Base-by-base conservation (phyloP, 345 rosid species). In the Mercurialis annua region DNA sequence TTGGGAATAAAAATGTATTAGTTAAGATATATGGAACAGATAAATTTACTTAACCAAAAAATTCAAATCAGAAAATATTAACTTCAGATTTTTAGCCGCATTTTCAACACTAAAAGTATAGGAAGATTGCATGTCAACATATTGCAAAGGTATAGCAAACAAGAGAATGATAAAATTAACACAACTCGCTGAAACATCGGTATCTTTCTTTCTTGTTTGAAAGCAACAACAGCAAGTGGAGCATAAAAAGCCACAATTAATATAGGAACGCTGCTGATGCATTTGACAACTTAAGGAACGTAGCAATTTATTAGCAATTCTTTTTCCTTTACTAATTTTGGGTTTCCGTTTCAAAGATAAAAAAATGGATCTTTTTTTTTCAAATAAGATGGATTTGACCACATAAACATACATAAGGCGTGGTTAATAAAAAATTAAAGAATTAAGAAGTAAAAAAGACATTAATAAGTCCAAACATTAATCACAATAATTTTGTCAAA, bases 51-150 rank as follows among this genome's bases (percentile, higher is more conserved):
- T 59, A 30, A 38, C 34, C 34, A 67, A 59, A 11, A 26, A 66
- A 34, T 55, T n/a, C 27, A 26, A 42, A 62, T 26, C 23, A 24
- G 51, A 36, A 63, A 68, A 57, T 65, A 43, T 52, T 42, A 10
- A 50, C 54, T 65, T 30, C 20, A 16, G 16, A 54, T 12, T 65
- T 20, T 21, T 44, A 29, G 64, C 47, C 57, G 64, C 18, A 24
- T 29, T 12, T 44, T 57, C 48, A 56, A 57, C 42, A 36, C 20
- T 27, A 44, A 54, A 57, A 55, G 3, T 8, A 18, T 30, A 42
- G 18, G 23, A 43, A 8, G 1, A 18, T 15, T 34, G 40, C 40
- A 34, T 34, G 49, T 21, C 16, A 54, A 62, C 34, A 62, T 5
- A 36, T 56, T 9, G 12, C 44, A 26, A 11, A 27, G 7, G 33